Conservation (phyloP, 164 flowering plant genomes). For the Sedum album region DNA sequence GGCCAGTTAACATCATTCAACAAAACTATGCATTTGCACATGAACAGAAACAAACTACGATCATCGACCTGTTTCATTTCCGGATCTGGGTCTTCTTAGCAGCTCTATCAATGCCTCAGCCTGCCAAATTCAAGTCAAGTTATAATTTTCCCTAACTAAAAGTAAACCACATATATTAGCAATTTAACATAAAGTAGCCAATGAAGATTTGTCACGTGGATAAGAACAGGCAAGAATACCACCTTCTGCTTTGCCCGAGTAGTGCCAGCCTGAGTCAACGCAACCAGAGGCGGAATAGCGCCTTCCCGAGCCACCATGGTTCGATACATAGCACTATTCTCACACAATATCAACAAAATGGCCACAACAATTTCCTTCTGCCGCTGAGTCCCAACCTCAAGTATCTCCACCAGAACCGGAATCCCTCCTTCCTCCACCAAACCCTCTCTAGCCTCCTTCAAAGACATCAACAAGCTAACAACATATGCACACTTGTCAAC, state of each 20-base stretch:
- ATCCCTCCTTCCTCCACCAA: conserved; percentile 84
- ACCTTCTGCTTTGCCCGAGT: conserved; percentile 77
- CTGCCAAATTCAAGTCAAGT: conserved; percentile 35
- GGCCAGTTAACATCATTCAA: too few species aligned
- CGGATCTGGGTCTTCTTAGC: conserved; percentile 84
- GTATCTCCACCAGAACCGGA: conserved; percentile 79
- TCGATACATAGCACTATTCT: conserved; percentile 42
- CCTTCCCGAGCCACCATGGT: conserved; percentile 90
- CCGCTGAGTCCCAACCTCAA: conserved; percentile 71
- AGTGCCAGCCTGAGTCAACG: conserved; percentile 73
- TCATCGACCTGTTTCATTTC: conserved; percentile 28
- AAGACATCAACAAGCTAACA: conserved; percentile 22
- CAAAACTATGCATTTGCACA: background rate
- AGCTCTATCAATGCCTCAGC: conserved; percentile 65
- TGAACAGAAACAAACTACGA: conserved; percentile 1
- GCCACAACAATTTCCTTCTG: conserved; percentile 74
- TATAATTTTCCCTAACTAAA: too few species aligned
- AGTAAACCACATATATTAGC: background rate
- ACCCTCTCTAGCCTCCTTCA: conserved; percentile 31
- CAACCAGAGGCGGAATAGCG: conserved; percentile 76
- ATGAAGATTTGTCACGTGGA: background rate
- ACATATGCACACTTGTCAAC: conserved; percentile 35
- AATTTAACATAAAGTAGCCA: too few species aligned
- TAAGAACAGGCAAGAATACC: background rate
- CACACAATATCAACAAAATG: conserved; percentile 61